These are phyloP conservation scores for Boletales sp. DNA, from an alignment of 768 basidiomycete species.

Conservation along the genomic window DNA sequence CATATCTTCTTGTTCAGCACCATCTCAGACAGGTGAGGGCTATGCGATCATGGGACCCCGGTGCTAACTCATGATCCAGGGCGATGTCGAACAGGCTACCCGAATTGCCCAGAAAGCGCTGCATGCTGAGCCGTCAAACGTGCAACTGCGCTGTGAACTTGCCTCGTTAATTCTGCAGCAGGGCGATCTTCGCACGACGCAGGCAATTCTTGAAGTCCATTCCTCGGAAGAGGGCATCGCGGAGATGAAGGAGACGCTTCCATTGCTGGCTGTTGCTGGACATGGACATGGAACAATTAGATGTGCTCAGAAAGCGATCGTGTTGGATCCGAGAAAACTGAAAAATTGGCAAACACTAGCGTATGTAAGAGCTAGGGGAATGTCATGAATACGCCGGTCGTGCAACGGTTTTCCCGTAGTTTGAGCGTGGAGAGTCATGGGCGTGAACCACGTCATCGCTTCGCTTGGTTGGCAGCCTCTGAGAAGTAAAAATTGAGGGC, in stretches of 20 bases:
- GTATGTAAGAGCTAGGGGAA: conserved; percentile 40
- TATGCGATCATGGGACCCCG: not conserved
- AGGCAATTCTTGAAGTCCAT: conserved; percentile 42
- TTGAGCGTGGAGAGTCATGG: too few species aligned
- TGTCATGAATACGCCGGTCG: conserved; percentile 17
- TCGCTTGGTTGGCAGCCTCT: conserved; percentile 43
- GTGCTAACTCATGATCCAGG: conserved; percentile 33
- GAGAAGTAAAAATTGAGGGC: not conserved
- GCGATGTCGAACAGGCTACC: conserved; percentile 45
- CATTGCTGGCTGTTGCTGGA: conserved; percentile 49
- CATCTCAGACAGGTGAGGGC: conserved; percentile 65
- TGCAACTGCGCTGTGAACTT: conserved; percentile 48
- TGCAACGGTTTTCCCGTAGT: not conserved
- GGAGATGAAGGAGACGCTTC: conserved; percentile 40
- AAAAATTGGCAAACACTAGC: conserved; percentile 60
- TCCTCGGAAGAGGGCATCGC: conserved; percentile 31
- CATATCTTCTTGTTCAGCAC: conserved; percentile 69
- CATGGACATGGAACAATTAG: conserved; percentile 32
- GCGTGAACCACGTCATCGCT: conserved; percentile 25
- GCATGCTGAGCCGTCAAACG: conserved; percentile 50
- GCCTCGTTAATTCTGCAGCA: conserved; percentile 53
- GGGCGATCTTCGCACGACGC: conserved; percentile 39
- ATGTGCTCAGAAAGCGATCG: conserved; percentile 59
- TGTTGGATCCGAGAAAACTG: conserved; percentile 47
- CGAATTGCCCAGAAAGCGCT: conserved; percentile 56